phyloP scores from a whole-genome alignment of 2,329 filamentous ascomycete genomes.

The Xylariomycetidae sp. region DNA sequence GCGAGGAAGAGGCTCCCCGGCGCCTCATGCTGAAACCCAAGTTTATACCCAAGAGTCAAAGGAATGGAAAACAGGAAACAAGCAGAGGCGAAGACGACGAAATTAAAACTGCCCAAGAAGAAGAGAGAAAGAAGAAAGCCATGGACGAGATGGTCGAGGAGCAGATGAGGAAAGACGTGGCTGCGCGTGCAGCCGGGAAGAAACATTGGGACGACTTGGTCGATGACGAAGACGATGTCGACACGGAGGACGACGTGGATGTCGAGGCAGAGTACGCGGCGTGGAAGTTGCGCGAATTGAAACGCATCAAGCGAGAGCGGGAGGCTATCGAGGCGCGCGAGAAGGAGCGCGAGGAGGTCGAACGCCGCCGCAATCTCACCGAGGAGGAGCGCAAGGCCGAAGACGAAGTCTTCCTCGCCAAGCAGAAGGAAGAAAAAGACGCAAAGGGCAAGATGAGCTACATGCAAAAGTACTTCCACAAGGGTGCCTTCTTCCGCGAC shows the following conservation, averaged over 20 bases:
- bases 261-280: constrained; percentile 84
- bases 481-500: constrained; percentile 90
- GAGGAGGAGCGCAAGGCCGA: constrained; percentile 82
- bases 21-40: constrained; percentile 59
- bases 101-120: constrained; percentile 25
- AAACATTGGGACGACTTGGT: constrained; percentile 83
- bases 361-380: constrained; percentile 80
- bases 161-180: constrained; percentile 77
- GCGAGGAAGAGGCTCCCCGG: constrained; percentile 54
- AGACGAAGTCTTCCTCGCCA: constrained; percentile 71
- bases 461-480: constrained; percentile 96
- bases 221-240: constrained; percentile 67
- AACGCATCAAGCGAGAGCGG: constrained; percentile 81
- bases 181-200: constrained; percentile 68
- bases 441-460: constrained; percentile 75
- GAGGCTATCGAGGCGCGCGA: constrained; percentile 80
- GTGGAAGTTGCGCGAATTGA: constrained; percentile 90
- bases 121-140: constrained; percentile 61
- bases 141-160: constrained; percentile 80
- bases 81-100: constrained; percentile 13
- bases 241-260: constrained; percentile 84
- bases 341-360: constrained; percentile 81
- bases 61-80: constrained; percentile 26
- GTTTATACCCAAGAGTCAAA: constrained; percentile 57
- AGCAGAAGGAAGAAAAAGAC: constrained; percentile 76